Percentiles rank a stretch among this genome's conserved stretches.
phyloP scores from a whole-genome alignment of 495 filamentous ascomycete genomes.

The Lepidopterella palustris region DNA sequence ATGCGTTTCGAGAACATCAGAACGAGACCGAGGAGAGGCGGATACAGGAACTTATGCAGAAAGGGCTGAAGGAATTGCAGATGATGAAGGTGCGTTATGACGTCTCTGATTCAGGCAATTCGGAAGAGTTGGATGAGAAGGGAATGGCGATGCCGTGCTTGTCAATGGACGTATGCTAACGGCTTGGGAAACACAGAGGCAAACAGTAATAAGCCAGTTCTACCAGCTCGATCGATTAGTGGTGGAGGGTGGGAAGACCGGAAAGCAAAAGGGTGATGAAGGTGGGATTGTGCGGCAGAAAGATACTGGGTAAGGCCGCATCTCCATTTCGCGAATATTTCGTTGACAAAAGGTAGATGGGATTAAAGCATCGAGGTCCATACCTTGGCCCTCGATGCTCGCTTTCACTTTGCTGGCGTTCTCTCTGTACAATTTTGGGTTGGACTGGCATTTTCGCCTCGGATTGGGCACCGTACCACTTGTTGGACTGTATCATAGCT shows the following conservation, averaged over 20 bases:
- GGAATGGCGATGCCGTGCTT: background rate
- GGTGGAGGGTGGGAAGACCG: slow-evolving; percentile 78
- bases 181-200: slow-evolving; percentile 55
- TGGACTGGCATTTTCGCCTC: background rate
- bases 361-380: slow-evolving; percentile 8
- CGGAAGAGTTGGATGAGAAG: background rate
- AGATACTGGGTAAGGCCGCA: slow-evolving; percentile 62
- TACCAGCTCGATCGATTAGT: slow-evolving; percentile 89
- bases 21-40: slow-evolving; percentile 61
- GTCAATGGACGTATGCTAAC: slow-evolving; percentile 7
- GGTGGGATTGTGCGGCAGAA: slow-evolving; percentile 73
- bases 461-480: slow-evolving; percentile 1
- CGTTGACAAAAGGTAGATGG: slow-evolving; percentile 13
- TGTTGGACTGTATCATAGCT: slow-evolving; percentile 6
- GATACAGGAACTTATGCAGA: slow-evolving; percentile 84
- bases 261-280: slow-evolving; percentile 64
- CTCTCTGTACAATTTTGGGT: background rate
- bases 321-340: background rate
- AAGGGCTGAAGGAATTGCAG: slow-evolving; percentile 79
- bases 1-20: slow-evolving; percentile 78
- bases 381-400: no score
- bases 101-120: background rate
- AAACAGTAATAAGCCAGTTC: slow-evolving; percentile 91
- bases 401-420: background rate
- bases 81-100: slow-evolving; percentile 67